Conservation (phyloP, 148 eudicot species). For the Nyssa sinensis region DNA sequence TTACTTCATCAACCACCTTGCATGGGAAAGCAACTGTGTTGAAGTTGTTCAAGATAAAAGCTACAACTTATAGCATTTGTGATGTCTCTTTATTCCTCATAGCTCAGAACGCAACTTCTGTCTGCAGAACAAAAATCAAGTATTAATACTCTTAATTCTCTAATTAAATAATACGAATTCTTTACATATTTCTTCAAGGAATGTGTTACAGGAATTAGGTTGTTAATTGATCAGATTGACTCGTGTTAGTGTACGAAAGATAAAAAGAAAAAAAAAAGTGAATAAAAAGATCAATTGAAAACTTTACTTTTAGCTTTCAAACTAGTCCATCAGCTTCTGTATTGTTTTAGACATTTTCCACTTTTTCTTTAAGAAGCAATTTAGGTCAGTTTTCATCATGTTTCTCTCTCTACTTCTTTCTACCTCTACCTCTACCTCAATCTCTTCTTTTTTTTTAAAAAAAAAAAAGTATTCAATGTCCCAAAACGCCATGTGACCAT, state of each 20-base stretch:
- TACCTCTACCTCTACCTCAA: too few relatives aligned
- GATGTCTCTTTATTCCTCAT: conserved; percentile 20
- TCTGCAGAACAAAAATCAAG: conserved; percentile 29
- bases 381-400: too few relatives aligned
- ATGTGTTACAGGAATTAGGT: background rate
- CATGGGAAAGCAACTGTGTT: conserved; percentile 34
- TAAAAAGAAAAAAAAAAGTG: background rate
- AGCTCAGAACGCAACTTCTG: conserved; percentile 19
- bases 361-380: too few relatives aligned
- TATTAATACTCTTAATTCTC: conserved; percentile 9
- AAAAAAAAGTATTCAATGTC: too few relatives aligned
- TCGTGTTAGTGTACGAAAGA: background rate
- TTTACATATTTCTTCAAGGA: too few relatives aligned
- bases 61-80: conserved; percentile 24
- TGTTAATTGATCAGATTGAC: background rate
- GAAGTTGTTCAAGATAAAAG: conserved; percentile 31
- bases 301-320: background rate
- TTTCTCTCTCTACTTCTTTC: too few relatives aligned
- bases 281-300: too few relatives aligned
- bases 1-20: conserved; percentile 24
- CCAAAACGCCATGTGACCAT: too few relatives aligned
- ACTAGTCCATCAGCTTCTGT: background rate
- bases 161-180: too few relatives aligned
- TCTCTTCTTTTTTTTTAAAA: too few relatives aligned
- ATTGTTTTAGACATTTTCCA: too few relatives aligned